These are phyloP conservation scores for Quercus bicolor DNA, from an alignment of 306 rosid species.

Conservation along the genomic window DNA sequence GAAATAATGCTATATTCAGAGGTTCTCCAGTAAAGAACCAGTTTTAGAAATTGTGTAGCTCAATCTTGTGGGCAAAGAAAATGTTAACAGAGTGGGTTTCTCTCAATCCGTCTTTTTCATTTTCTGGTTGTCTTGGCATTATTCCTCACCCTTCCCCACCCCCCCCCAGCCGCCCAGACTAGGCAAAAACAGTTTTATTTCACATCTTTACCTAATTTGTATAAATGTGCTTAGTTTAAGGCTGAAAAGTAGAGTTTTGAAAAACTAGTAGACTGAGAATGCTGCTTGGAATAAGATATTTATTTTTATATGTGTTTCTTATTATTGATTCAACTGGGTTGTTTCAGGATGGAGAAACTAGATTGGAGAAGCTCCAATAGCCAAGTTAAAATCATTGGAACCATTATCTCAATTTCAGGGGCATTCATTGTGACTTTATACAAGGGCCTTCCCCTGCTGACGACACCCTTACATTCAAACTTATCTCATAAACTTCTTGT, in stretches of 20 bases:
- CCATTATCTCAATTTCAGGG: conserved; percentile 65
- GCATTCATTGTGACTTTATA: conserved; percentile 75
- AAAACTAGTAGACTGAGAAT: not conserved
- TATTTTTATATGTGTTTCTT: not conserved
- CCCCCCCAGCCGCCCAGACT: not conserved
- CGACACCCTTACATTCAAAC: conserved; percentile 29
- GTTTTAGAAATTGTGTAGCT: not conserved
- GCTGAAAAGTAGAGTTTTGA: not conserved
- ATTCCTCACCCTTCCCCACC: not conserved
- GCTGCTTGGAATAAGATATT: conserved; percentile 8
- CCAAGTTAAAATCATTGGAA: conserved; percentile 64
- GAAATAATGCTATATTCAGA: not conserved
- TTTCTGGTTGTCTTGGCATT: not conserved
- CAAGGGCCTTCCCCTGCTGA: conserved; percentile 66
- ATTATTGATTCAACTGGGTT: conserved; percentile 23
- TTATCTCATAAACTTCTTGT: conserved; percentile 29
- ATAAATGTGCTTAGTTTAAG: not conserved
- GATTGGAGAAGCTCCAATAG: conserved; percentile 53
- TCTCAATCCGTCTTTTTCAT: not conserved
- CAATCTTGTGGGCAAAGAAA: not conserved
- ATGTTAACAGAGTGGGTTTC: not conserved
- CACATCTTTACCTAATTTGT: not conserved
- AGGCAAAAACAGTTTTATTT: not conserved
- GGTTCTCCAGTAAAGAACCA: not conserved
- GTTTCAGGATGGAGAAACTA: conserved; percentile 69